Percentiles rank a stretch among this genome's conserved stretches.
Evolutionary conservation across 2,329 filamentous ascomycete species (phyloP).

Genomic region (Fusarium agapanthi): DNA sequence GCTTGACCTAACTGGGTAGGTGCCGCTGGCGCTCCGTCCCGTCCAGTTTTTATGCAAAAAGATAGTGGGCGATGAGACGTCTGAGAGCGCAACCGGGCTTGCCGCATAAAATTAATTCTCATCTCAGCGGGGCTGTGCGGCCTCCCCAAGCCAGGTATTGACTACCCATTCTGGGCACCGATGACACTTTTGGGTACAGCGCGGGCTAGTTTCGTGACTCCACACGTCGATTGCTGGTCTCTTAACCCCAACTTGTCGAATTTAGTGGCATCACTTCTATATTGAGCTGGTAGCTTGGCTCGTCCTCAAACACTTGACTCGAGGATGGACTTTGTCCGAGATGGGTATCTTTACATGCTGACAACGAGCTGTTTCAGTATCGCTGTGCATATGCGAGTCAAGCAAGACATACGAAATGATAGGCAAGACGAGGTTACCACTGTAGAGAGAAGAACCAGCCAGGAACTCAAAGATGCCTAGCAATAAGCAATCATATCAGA

Average conservation of each 20-base stretch:
- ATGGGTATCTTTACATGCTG: not conserved
- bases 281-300: not conserved
- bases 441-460: constrained; percentile 3
- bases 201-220: constrained; percentile 16
- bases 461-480: not conserved
- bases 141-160: constrained; percentile 3
- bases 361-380: constrained; percentile 1
- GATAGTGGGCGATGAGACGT: constrained; percentile 12
- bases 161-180: constrained; percentile 14
- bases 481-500: constrained; percentile 3
- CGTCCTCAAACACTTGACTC: constrained; percentile 17
- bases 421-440: constrained; percentile 6
- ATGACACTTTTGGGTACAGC: constrained; percentile 6
- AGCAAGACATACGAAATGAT: constrained; percentile 17
- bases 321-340: not conserved
- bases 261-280: constrained; percentile 18
- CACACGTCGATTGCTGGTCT: constrained; percentile 24
- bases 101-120: constrained; percentile 43
- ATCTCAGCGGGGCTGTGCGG: constrained; percentile 9
- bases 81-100: constrained; percentile 34
- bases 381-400: constrained; percentile 11
- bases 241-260: not conserved
- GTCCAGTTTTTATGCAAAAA: constrained; percentile 33
- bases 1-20: constrained; percentile 31
- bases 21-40: constrained; percentile 35